These are phyloP conservation scores for Phaffia rhodozyma DNA, from an alignment of 1,284 basidiomycete species.

Conservation along the genomic window DNA sequence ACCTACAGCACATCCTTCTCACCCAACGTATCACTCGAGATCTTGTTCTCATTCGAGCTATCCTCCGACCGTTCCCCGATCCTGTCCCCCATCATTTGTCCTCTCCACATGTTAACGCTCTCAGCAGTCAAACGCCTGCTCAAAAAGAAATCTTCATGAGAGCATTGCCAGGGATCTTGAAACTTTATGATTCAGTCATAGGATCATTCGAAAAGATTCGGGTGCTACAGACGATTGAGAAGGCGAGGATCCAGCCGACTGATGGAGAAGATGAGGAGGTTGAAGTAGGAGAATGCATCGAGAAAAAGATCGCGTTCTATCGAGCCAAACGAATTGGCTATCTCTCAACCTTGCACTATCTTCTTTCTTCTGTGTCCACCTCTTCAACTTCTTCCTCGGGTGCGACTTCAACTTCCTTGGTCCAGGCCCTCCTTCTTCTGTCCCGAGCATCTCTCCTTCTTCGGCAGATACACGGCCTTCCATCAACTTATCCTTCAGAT, in stretches of 20 bases:
- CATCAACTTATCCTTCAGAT: conserved; percentile 2
- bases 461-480: conserved; percentile 21
- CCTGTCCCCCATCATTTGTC: conserved; percentile 21
- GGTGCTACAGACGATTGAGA: conserved; percentile 69
- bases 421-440: conserved; percentile 27
- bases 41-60: conserved; percentile 59
- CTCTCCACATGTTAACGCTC: conserved; percentile 29
- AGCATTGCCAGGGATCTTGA: conserved; percentile 67
- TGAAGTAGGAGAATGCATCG: conserved; percentile 61
- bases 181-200: conserved; percentile 69
- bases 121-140: conserved; percentile 27
- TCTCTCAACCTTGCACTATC: conserved; percentile 34
- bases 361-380: conserved; percentile 32
- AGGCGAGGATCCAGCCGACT: conserved; percentile 28
- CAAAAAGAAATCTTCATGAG: conserved; percentile 40
- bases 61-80: conserved; percentile 35
- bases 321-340: conserved; percentile 48
- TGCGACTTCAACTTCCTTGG: background rate
- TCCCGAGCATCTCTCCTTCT: conserved; percentile 24
- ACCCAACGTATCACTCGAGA: conserved; percentile 77
- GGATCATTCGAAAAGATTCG: conserved; percentile 74
- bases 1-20: conserved; percentile 72
- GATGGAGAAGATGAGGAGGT: conserved; percentile 39
- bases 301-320: conserved; percentile 59
- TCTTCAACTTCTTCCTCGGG: conserved; percentile 23